Evolutionary conservation across 805 yeast species (phyloP).

Genomic region (Teunomyces cretensis): DNA sequence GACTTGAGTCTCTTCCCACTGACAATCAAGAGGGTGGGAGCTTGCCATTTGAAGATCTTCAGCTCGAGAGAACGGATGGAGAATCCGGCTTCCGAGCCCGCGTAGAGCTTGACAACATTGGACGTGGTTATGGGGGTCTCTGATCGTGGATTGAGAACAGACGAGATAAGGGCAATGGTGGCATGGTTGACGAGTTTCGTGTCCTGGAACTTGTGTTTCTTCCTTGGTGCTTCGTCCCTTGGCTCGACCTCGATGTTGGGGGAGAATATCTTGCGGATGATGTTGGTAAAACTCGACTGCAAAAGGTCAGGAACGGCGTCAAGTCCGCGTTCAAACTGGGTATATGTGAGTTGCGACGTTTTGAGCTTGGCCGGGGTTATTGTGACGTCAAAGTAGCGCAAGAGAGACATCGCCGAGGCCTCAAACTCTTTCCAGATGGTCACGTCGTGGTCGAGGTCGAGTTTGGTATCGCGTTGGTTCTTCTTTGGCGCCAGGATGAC

Average conservation of each 20-base stretch:
- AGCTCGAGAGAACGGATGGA: slow-evolving; percentile 85
- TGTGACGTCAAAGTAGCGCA: slow-evolving; percentile 48
- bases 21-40: slow-evolving; percentile 73
- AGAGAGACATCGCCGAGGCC: slow-evolving; percentile 41
- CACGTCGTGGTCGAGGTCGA: background rate
- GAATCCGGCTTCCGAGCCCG: slow-evolving; percentile 78
- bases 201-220: slow-evolving; percentile 14
- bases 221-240: background rate
- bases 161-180: slow-evolving; percentile 38
- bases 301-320: background rate
- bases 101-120: slow-evolving; percentile 59
- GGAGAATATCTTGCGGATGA: background rate
- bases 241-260: background rate
- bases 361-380: slow-evolving; percentile 24
- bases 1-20: slow-evolving; percentile 56
- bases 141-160: slow-evolving; percentile 23
- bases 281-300: background rate
- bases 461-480: background rate
- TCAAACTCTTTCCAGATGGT: slow-evolving; percentile 44
- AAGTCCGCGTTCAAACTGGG: slow-evolving; percentile 13
- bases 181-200: slow-evolving; percentile 43
- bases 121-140: slow-evolving; percentile 42
- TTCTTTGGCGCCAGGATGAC: background rate
- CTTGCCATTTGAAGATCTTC: slow-evolving; percentile 85
- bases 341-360: slow-evolving; percentile 12